These are phyloP conservation scores for Perilla frutescens DNA, from an alignment of 257 asterid species.

Conservation along the genomic window DNA sequence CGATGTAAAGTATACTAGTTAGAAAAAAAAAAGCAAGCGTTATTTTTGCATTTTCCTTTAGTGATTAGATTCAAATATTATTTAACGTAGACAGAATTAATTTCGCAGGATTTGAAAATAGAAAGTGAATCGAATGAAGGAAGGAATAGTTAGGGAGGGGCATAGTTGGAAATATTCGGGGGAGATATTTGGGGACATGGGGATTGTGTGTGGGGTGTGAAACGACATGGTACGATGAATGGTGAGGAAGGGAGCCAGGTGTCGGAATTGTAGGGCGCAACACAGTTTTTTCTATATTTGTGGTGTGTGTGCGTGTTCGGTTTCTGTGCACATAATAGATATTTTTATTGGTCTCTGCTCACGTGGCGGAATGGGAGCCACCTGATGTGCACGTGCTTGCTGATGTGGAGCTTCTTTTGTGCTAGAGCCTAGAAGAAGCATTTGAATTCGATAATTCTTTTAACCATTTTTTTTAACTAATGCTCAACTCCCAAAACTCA, in stretches of 20 bases:
- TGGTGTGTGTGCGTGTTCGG: slow-evolving; percentile 24
- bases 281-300: slow-evolving; percentile 4
- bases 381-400: slow-evolving; percentile 35
- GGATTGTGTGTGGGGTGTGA: slow-evolving; percentile 18
- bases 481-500: too few species aligned
- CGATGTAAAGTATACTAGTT: too few species aligned
- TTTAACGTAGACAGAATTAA: too few species aligned
- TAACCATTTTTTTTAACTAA: too few species aligned
- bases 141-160: slow-evolving; percentile 1
- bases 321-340: slow-evolving; percentile 22
- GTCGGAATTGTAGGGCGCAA: slow-evolving; percentile 34
- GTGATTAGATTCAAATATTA: neutral
- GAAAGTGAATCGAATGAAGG: neutral
- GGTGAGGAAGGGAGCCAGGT: slow-evolving; percentile 53
- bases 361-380: slow-evolving; percentile 42
- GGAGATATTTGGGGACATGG: slow-evolving; percentile 42
- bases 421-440: too few species aligned
- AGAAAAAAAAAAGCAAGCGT: too few species aligned
- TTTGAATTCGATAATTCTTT: too few species aligned
- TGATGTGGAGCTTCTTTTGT: neutral
- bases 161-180: slow-evolving; percentile 25
- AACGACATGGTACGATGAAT: slow-evolving; percentile 43
- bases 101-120: neutral
- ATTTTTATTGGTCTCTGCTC: slow-evolving; percentile 34
- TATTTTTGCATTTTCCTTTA: too few species aligned